phyloP scores from a whole-genome alignment of 176 grass and related monocot species.

The Canna indica region DNA sequence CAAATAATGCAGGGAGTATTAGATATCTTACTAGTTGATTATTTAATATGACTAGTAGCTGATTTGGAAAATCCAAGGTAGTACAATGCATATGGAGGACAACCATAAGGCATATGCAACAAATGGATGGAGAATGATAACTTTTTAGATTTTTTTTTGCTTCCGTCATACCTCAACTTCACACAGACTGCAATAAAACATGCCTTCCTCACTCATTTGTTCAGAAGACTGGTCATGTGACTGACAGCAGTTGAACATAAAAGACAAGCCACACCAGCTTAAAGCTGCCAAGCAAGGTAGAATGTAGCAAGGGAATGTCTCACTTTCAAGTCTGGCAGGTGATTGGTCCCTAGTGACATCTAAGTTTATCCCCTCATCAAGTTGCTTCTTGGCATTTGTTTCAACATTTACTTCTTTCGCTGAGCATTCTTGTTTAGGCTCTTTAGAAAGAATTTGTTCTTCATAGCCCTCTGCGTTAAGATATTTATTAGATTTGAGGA shows the following conservation, averaged over 20 bases:
- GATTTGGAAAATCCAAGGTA: neutral
- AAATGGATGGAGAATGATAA: neutral
- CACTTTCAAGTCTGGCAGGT: constrained; percentile 35
- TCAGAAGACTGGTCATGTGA: constrained; percentile 44
- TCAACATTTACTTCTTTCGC: constrained; percentile 33
- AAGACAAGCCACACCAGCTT: constrained; percentile 38
- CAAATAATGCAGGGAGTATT: no score
- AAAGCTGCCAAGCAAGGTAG: constrained; percentile 32
- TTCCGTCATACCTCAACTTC: constrained; percentile 66
- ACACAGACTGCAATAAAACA: constrained; percentile 94
- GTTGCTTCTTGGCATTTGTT: constrained; percentile 19
- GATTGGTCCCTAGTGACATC: constrained; percentile 34
- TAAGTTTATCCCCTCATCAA: constrained; percentile 22
- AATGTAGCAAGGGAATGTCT: constrained; percentile 31
- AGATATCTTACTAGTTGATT: no score
- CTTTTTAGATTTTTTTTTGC: neutral
- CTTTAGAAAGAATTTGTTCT: constrained; percentile 23
- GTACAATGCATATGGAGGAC: neutral
- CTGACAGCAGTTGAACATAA: constrained; percentile 41
- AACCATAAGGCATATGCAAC: neutral
- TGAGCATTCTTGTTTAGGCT: constrained; percentile 17
- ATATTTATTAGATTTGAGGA: constrained; percentile 50
- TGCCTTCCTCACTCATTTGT: constrained; percentile 66
- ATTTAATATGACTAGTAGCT: neutral
- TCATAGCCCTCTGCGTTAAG: constrained; percentile 31